phyloP scores from a whole-genome alignment of 208 protist species.

The Vickermania spadyakhi region DNA sequence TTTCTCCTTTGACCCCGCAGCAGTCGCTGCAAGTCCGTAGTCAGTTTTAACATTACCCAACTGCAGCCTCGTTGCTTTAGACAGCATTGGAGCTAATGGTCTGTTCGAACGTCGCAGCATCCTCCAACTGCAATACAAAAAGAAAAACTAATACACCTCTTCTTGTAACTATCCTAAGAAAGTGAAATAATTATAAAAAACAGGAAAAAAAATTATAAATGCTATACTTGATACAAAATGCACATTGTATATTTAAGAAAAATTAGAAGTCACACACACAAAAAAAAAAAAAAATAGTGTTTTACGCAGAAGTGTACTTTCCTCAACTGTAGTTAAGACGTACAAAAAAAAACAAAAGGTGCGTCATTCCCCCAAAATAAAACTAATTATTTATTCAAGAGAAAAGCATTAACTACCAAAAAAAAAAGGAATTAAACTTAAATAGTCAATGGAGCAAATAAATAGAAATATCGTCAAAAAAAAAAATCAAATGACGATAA shows the following conservation, averaged over 20 bases:
- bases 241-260: not conserved
- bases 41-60: constrained; percentile 86
- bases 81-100: constrained; percentile 56
- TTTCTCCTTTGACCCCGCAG: constrained; percentile 79
- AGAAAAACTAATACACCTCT: not conserved
- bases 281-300: not conserved
- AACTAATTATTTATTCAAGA: not conserved
- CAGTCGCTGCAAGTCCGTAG: constrained; percentile 69
- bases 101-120: constrained; percentile 16
- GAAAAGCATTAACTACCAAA: not conserved
- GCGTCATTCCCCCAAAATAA: not conserved
- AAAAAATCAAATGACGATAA: not conserved
- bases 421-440: not conserved
- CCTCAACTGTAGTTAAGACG: not conserved
- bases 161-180: not conserved
- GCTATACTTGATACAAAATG: not conserved
- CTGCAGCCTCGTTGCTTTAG: constrained; percentile 79
- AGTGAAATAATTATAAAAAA: not conserved
- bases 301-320: not conserved
- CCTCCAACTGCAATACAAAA: not conserved
- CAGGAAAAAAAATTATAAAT: not conserved
- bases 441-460: too few relatives aligned
- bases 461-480: not conserved
- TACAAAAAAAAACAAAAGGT: not conserved
- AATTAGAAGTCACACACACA: not conserved